Evolutionary conservation across 2,329 filamentous ascomycete genomes (phyloP).

Genomic region (Rugonectria rugulosa): DNA sequence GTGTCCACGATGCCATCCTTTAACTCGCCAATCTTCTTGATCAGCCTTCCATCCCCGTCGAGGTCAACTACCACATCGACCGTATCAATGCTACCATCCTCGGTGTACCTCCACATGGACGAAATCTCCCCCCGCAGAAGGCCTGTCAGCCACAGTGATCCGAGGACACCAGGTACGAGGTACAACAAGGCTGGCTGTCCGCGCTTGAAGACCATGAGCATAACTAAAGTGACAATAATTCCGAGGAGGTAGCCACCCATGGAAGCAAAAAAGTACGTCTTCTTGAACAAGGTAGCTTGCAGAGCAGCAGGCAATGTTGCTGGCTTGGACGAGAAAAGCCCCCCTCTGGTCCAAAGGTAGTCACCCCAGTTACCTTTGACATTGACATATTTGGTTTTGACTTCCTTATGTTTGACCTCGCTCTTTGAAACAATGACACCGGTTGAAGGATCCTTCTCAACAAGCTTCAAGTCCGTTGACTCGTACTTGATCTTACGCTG

Average conservation of each 20-base stretch:
- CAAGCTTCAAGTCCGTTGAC: slow-evolving; percentile 42
- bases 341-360: slow-evolving; percentile 72
- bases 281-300: slow-evolving; percentile 68
- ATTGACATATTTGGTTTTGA: slow-evolving; percentile 62
- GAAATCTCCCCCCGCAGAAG: slow-evolving; percentile 73
- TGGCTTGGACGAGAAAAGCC: slow-evolving; percentile 36
- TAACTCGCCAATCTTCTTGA: slow-evolving; percentile 50
- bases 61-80: slow-evolving; percentile 64
- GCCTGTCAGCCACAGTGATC: slow-evolving; percentile 78
- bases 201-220: slow-evolving; percentile 80
- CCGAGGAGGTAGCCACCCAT: slow-evolving; percentile 79
- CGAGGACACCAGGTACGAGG: slow-evolving; percentile 85
- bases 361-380: slow-evolving; percentile 83
- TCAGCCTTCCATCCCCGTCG: slow-evolving; percentile 55
- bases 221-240: slow-evolving; percentile 77
- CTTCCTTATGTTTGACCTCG: slow-evolving; percentile 52
- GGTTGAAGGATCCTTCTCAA: slow-evolving; percentile 43
- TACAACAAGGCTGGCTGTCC: slow-evolving; percentile 93
- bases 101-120: slow-evolving; percentile 83
- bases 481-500: slow-evolving; percentile 66
- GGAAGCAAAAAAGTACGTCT: slow-evolving; percentile 84
- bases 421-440: slow-evolving; percentile 46
- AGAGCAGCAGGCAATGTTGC: slow-evolving; percentile 40
- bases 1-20: slow-evolving; percentile 48
- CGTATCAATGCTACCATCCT: slow-evolving; percentile 68